Conservation (phyloP, 176 grass and related monocot species). For the Oryza meridionalis region DNA sequence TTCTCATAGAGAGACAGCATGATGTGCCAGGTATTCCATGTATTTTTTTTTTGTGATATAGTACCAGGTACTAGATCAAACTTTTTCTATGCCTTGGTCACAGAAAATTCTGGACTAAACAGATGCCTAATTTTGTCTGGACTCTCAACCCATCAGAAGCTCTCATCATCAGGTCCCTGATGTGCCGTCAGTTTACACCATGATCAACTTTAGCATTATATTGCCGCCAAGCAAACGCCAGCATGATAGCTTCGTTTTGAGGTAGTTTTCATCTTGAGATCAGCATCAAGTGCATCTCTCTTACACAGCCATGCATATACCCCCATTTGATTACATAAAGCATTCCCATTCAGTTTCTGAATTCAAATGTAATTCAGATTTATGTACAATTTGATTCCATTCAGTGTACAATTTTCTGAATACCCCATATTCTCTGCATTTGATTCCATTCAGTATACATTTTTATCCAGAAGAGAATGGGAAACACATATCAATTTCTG, state of each 20-base stretch:
- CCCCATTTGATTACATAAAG: neutral
- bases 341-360: too few species aligned
- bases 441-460: neutral
- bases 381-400: too few species aligned
- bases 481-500: neutral
- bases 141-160: neutral
- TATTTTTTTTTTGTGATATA: too few species aligned
- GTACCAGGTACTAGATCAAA: neutral
- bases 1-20: neutral
- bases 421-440: too few species aligned
- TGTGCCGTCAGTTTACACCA: neutral
- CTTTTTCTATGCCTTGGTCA: neutral
- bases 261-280: conserved; percentile 4
- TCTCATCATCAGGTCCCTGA: neutral
- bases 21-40: neutral
- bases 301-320: neutral
- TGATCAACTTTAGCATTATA: neutral
- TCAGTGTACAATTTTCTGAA: too few species aligned
- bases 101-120: neutral
- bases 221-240: neutral
- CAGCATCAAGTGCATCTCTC: neutral
- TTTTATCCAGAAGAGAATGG: neutral
- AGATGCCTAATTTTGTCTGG: neutral
- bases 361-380: too few species aligned
- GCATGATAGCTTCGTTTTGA: neutral